Conservation (phyloP, 257 asterid species). For the Craterostigma plantagineum region DNA sequence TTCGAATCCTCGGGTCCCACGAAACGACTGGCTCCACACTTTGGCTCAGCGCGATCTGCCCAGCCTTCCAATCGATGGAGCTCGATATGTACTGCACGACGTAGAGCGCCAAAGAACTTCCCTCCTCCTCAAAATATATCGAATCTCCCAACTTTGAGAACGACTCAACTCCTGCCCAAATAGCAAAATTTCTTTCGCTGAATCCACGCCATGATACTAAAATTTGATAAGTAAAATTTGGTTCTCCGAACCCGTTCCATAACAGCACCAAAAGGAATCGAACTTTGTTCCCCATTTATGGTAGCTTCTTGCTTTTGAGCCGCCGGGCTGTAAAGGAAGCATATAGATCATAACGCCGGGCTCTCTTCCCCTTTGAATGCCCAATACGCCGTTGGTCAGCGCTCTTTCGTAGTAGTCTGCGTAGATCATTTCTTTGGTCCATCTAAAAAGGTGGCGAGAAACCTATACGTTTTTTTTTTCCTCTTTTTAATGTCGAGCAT, state of each 20-base stretch:
- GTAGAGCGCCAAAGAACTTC: conserved; percentile 33
- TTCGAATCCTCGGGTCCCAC: conserved; percentile 41
- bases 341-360: conserved; percentile 94
- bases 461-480: conserved; percentile 33
- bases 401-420: conserved; percentile 93
- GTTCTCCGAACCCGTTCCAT: conserved; percentile 89
- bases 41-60: conserved; percentile 33
- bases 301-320: conserved; percentile 62
- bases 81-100: conserved; percentile 66
- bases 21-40: conserved; percentile 47
- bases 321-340: conserved; percentile 76
- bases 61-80: conserved; percentile 53
- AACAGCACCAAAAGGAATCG: conserved; percentile 88
- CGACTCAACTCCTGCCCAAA: conserved; percentile 66
- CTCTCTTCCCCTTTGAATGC: conserved; percentile 78
- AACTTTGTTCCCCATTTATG: conserved; percentile 94
- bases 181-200: neutral
- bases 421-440: conserved; percentile 75
- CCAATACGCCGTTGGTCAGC: conserved; percentile 69
- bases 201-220: neutral
- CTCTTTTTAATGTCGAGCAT: neutral
- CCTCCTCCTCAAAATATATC: conserved; percentile 72
- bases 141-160: conserved; percentile 94
- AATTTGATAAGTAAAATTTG: neutral
- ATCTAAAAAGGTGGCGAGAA: conserved; percentile 66